Base-by-base conservation (phyloP, 257 asterid species). In the Solanum pinnatisectum region DNA sequence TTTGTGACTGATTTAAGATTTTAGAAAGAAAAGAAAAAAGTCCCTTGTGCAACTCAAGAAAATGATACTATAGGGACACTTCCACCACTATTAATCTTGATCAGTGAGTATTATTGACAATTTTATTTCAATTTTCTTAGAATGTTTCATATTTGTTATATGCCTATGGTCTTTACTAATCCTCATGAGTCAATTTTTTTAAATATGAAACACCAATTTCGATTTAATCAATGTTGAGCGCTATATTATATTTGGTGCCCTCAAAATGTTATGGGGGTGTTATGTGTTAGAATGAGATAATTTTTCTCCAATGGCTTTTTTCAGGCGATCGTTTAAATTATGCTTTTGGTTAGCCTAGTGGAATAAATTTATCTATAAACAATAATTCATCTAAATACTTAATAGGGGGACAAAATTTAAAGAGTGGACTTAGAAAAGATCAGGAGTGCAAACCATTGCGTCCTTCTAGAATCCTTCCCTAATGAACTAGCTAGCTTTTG, bases 51-150 rank as follows among this genome's bases (percentile, higher is more conserved):
- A 11, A 60, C 46, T n/a, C 13, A 88, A 35, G 83, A 30, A 23
- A 85, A 87, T 84, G 92, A 87, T 76, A 76, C 91, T 14, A 46
- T 60, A 67, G 23, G 40, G 56, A 59, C 16, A 84, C 76, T 23
- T 88, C 83, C 12, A 87, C 84, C 8, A 27, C 81, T 90, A 67
- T 94, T 93, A 91, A 91, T 83, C 94, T 95, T 30, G 98, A 95
- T 87, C 98, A 95, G 96, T 93, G 92, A 84, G 93, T 90, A 10
- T 56, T 67, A 23, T 37, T 68, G 7, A 5, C 0, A 3, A 9
- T 36, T 5, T n/a, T 40, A 42, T 8, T 37, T 3, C 15, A 35
- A 6, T 40, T 42, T 72, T 63, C 32, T 40, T 10, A n/a, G 5
- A 8, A 73, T 39, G 16, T 42, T 13, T 16, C 32, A 3, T 23